phyloP scores from a whole-genome alignment of 2,329 filamentous ascomycete species.

The Xylaria sp. region DNA sequence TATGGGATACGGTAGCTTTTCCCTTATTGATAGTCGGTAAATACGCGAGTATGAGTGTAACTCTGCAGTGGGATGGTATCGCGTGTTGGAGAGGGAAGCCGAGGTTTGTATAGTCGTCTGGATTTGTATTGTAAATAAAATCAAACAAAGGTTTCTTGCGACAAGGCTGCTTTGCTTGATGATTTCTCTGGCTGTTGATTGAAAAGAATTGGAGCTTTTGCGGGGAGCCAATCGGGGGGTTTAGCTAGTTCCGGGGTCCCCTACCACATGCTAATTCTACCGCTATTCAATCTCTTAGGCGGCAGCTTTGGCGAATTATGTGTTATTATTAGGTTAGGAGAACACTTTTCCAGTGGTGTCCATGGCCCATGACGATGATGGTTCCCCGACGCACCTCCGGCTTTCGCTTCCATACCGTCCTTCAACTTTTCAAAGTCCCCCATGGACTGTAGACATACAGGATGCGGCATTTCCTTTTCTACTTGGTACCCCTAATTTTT shows the following conservation, averaged over 20 bases:
- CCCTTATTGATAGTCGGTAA: neutral
- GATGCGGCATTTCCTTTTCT: constrained; percentile 53
- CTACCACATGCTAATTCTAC: constrained; percentile 23
- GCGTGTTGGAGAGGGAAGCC: neutral
- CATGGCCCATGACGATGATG: neutral
- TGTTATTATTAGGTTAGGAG: neutral
- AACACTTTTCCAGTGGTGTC: constrained; percentile 18
- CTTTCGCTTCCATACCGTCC: neutral
- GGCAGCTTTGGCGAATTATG: neutral
- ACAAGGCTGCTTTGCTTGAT: constrained; percentile 39
- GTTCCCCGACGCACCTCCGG: neutral
- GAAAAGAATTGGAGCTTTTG: constrained; percentile 26
- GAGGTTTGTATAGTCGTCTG: neutral
- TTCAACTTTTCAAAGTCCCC: constrained; percentile 38
- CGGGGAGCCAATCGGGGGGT: constrained; percentile 44
- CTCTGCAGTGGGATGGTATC: too few relatives aligned
- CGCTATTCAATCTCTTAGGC: neutral
- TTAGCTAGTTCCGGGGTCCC: constrained; percentile 32
- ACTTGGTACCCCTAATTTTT: constrained; percentile 49
- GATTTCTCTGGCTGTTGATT: constrained; percentile 16
- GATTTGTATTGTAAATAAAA: neutral
- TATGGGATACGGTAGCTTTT: neutral
- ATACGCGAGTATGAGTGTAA: too few relatives aligned
- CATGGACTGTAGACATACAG: constrained; percentile 47
- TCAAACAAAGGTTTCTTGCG: constrained; percentile 27